Evolutionary conservation across 2,329 filamentous ascomycete species (phyloP).

Genomic region (Pseudogymnoascus sp.): DNA sequence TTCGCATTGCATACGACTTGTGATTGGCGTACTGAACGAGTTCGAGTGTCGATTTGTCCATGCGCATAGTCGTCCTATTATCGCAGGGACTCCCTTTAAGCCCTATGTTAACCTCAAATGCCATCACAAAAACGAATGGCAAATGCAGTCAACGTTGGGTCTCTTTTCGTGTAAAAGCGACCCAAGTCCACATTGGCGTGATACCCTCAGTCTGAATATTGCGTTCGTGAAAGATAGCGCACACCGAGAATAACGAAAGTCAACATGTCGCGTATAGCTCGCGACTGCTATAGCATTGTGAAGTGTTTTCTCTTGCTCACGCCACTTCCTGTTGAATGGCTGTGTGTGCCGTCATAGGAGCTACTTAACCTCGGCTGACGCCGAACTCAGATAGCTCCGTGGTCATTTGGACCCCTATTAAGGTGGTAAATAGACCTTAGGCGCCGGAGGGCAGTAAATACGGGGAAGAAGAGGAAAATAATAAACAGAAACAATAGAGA

Average conservation of each 20-base stretch:
- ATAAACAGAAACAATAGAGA: not conserved
- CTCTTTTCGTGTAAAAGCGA: not conserved
- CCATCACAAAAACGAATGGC: not conserved
- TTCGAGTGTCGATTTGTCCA: not conserved
- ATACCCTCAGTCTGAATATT: not conserved
- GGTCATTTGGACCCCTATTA: not conserved
- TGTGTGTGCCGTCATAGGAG: constrained; percentile 1
- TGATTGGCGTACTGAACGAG: not conserved
- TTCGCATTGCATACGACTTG: not conserved
- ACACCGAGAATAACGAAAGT: not conserved
- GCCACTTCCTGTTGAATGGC: not conserved
- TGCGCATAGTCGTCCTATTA: not conserved
- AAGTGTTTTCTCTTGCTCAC: not conserved
- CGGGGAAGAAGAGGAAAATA: not conserved
- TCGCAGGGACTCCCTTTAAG: not conserved
- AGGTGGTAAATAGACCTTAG: not conserved
- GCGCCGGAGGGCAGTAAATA: not conserved
- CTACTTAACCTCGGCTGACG: not conserved
- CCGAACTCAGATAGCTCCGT: not conserved
- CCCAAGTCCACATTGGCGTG: not conserved
- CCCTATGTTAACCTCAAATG: not conserved
- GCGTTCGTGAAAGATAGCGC: not conserved
- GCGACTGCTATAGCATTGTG: constrained; percentile 31
- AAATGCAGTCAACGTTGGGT: not conserved
- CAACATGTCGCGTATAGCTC: not conserved